These are phyloP conservation scores for Nicotiana benthamiana DNA, from an alignment of 257 asterid genomes.

Conservation along the genomic window DNA sequence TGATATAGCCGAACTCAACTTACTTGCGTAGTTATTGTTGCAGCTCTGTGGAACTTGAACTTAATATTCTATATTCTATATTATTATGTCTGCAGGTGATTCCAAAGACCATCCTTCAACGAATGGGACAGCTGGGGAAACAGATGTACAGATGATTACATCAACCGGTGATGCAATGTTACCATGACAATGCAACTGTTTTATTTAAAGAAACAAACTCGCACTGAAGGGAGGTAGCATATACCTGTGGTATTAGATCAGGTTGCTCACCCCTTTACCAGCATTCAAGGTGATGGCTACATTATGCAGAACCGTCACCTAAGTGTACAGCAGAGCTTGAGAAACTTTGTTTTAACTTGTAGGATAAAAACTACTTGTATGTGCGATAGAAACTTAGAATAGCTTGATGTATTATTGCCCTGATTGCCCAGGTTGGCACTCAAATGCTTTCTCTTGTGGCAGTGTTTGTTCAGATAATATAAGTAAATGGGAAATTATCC, in stretches of 20 bases:
- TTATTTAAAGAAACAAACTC: slow-evolving; percentile 3
- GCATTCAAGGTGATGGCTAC: slow-evolving; percentile 18
- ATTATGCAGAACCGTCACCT: slow-evolving; percentile 25
- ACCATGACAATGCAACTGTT: slow-evolving; percentile 23
- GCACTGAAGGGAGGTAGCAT: slow-evolving; percentile 32
- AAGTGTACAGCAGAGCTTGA: slow-evolving; percentile 43
- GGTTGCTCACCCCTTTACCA: slow-evolving; percentile 41
- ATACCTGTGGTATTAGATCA: slow-evolving; percentile 59
- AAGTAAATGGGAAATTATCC: background rate
- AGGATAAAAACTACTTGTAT: slow-evolving; percentile 14
- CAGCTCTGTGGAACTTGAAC: background rate
- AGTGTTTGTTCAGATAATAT: slow-evolving; percentile 24
- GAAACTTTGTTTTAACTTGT: slow-evolving; percentile 15
- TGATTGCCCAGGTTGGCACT: slow-evolving; percentile 83
- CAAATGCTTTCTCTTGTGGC: slow-evolving; percentile 75
- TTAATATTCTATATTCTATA: background rate
- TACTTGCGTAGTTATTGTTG: too few species aligned
- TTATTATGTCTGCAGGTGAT: slow-evolving; percentile 27
- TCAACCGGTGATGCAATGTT: slow-evolving; percentile 48
- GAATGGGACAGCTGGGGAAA: slow-evolving; percentile 32
- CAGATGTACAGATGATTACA: slow-evolving; percentile 46
- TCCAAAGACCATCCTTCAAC: slow-evolving; percentile 22
- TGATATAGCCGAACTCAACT: too few species aligned
- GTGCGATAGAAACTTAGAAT: slow-evolving; percentile 29
- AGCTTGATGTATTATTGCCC: slow-evolving; percentile 25